A percentile compares a stretch with the other conserved stretches of the same genome.
phyloP scores from a whole-genome alignment of 2,329 filamentous ascomycete species.

The Aspergillus tanneri region DNA sequence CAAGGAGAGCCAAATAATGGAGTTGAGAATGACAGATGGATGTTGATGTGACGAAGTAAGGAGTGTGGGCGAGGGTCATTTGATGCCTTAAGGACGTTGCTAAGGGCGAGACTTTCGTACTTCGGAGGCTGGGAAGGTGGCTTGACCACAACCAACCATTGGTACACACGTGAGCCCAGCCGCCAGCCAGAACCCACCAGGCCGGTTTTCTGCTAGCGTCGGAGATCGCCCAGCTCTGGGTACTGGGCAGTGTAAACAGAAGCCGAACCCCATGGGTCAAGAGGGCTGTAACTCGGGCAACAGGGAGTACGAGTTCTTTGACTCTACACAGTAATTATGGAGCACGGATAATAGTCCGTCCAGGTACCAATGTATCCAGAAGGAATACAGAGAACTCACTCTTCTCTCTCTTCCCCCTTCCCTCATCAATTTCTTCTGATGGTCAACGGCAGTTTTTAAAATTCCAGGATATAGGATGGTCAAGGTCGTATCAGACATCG shows the following conservation, averaged over 20 bases:
- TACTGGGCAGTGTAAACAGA: constrained; percentile 25
- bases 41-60: constrained; percentile 21
- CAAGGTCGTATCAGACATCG: too few species aligned
- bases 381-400: too few species aligned
- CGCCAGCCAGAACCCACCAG: constrained; percentile 20
- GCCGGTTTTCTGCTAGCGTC: constrained; percentile 17
- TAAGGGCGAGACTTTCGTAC: constrained; percentile 20
- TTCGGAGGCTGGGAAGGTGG: constrained; percentile 26
- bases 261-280: constrained; percentile 15
- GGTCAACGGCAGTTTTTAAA: too few species aligned
- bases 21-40: constrained; percentile 14
- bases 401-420: too few species aligned
- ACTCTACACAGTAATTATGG: too few species aligned
- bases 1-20: constrained; percentile 16
- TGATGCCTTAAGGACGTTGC: constrained; percentile 30
- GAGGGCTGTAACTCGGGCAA: constrained; percentile 23
- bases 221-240: too few species aligned
- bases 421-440: not conserved
- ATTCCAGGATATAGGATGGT: too few species aligned
- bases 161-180: constrained; percentile 28
- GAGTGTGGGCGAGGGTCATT: constrained; percentile 17
- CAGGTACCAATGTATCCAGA: too few species aligned
- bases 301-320: constrained; percentile 2
- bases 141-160: constrained; percentile 23
- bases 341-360: not conserved